Conservation (phyloP, 108 stramenopile genomes). For the Mediolabrus comicus region DNA sequence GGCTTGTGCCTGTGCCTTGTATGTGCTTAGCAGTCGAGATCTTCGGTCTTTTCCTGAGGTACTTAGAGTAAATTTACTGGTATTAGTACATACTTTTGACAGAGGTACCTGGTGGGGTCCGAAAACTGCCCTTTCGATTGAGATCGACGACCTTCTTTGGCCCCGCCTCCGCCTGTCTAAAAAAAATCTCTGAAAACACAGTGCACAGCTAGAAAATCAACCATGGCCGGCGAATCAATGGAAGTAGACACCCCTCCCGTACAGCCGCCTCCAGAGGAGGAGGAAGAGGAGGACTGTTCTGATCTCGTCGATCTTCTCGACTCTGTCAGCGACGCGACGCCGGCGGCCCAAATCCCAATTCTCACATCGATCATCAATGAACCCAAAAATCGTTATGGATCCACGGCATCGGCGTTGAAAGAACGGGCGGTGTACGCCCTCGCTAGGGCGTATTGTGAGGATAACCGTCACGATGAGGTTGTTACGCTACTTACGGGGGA, state of each 20-base stretch:
- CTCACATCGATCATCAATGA: slow-evolving; percentile 61
- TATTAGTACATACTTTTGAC: too few species aligned
- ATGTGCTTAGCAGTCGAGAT: too few species aligned
- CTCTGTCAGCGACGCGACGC: slow-evolving; percentile 30
- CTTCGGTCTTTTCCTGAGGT: too few species aligned
- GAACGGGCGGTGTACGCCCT: slow-evolving; percentile 92
- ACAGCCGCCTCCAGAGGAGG: neutral
- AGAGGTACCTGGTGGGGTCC: too few species aligned
- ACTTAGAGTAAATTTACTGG: too few species aligned
- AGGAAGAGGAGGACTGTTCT: slow-evolving; percentile 46
- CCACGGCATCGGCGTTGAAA: slow-evolving; percentile 78
- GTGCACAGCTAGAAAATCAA: neutral
- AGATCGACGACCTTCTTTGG: neutral
- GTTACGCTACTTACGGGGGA: slow-evolving; percentile 79
- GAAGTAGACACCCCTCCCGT: slow-evolving; percentile 26
- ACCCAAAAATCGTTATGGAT: slow-evolving; percentile 56
- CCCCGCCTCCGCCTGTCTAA: too few species aligned
- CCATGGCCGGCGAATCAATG: slow-evolving; percentile 31
- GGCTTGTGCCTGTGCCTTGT: too few species aligned
- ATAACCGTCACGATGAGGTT: slow-evolving; percentile 67
- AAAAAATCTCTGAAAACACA: too few species aligned
- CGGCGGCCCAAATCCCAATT: slow-evolving; percentile 47
- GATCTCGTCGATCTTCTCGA: slow-evolving; percentile 47
- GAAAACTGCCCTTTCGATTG: too few species aligned
- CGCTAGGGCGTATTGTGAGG: slow-evolving; percentile 81